A percentile compares a stretch with the other conserved stretches of the same genome.
Conservation (phyloP, 768 basidiomycete genomes). For the Hemileccinum rubropunctum region DNA sequence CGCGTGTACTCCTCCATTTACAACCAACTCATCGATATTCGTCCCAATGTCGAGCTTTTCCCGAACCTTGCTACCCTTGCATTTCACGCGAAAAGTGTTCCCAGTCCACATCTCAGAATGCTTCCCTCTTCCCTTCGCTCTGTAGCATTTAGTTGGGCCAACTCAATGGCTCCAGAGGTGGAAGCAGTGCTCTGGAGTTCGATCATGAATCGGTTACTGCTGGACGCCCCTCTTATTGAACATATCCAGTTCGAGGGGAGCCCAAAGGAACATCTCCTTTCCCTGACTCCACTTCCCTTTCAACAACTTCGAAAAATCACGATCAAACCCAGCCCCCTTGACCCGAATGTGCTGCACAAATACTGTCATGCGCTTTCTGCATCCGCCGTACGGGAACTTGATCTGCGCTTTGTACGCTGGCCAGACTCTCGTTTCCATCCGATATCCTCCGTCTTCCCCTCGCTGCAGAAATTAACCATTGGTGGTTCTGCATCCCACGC, state of each 20-base stretch:
- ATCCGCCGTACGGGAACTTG: conserved; percentile 19
- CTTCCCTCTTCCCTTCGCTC: conserved; percentile 24
- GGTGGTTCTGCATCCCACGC: conserved; percentile 20
- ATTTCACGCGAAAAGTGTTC: conserved; percentile 16
- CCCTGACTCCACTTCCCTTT: conserved; percentile 17
- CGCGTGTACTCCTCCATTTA: conserved; percentile 27
- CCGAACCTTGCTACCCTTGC: conserved; percentile 17
- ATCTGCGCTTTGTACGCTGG: conserved; percentile 24
- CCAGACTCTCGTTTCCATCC: conserved; percentile 18
- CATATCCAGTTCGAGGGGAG: conserved; percentile 24
- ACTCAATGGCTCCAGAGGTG: conserved; percentile 8
- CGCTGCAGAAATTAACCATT: conserved; percentile 17
- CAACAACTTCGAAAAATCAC: conserved; percentile 17
- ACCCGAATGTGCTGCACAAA: conserved; percentile 25
- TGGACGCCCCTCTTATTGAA: conserved; percentile 21
- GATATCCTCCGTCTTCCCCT: conserved; percentile 21
- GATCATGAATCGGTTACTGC: conserved; percentile 16
- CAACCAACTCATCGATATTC: conserved; percentile 19
- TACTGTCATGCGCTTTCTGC: conserved; percentile 20
- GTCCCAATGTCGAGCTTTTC: conserved; percentile 25
- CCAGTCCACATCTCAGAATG: conserved; percentile 11
- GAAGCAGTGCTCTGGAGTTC: conserved; percentile 22
- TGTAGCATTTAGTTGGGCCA: conserved; percentile 21
- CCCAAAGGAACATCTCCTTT: conserved; percentile 17
- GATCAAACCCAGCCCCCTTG: conserved; percentile 21